Base-by-base conservation (phyloP, 106 monocot genomes). In the Chionographis japonica region DNA sequence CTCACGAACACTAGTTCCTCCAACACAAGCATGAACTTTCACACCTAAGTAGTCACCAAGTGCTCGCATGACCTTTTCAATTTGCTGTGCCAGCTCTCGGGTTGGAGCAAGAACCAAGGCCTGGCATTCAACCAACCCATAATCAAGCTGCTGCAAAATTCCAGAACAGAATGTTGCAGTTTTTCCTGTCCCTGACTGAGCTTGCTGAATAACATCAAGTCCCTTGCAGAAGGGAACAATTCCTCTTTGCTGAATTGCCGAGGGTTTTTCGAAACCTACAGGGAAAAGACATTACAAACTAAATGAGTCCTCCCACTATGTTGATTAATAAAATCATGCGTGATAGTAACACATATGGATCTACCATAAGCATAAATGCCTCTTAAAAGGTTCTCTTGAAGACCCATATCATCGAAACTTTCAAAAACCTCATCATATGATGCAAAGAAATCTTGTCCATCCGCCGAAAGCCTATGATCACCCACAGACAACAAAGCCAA, bases 141-240 rank as follows among this genome's bases (percentile, higher is more conserved):
- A 87, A 59, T 87, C 83, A 52, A 87, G 87, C 20, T 87, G 87
- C 54, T 83, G 87, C 56, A 87, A 40, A 37, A 87, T 74, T 16
- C 87, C 87, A 55, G 87, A 87, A 63, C 87, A 87, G 59, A 87
- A 87, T 4, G 87, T 87, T 11, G 87, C 87, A 50, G 87, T 87
- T 60, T 87, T 87, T 53, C 87, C 83, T 4, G 87, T 87, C n/a
- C 87, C 87, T 8, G 87, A 87, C 18, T 87, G 87, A 18, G 87
- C 87, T 69, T 87, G 87, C 59, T 87, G 87, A 46, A 87, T 87
- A 15, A 83, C 87, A 80, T 87, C 87, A 27, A 87, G 70, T 6
- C 87, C 87, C 68, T 83, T 87, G 70, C 80, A 80, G 70, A 87
- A 87, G 6, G 87, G 87, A 46, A 87, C 87, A 42, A 87, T 83